Percentiles rank a stretch among this genome's conserved stretches.
Evolutionary conservation across 345 rosid species (phyloP).

Genomic region (Gossypium anomalum): DNA sequence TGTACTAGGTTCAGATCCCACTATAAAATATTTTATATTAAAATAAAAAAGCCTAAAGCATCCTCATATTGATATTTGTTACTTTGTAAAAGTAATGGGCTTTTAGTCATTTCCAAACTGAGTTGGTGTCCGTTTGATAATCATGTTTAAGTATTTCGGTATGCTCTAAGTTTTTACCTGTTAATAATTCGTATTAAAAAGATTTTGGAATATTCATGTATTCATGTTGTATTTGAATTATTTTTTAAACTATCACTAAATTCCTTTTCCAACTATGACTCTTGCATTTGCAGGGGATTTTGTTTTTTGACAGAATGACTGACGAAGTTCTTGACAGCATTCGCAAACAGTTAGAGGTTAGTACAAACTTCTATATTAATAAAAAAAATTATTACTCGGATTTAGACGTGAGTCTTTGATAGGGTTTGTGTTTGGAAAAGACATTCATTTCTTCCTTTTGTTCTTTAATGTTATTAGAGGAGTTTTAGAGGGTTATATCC

Average conservation of each 20-base stretch:
- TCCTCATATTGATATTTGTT: too few species aligned
- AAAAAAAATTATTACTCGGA: not conserved
- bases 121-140: too few species aligned
- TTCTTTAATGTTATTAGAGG: too few species aligned
- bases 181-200: not conserved
- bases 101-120: too few species aligned
- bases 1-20: too few species aligned
- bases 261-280: constrained; percentile 10
- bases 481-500: too few species aligned
- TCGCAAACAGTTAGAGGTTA: constrained; percentile 60
- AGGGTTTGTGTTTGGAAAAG: not conserved
- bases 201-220: not conserved
- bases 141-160: too few species aligned
- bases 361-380: constrained; percentile 16
- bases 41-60: too few species aligned
- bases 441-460: too few species aligned
- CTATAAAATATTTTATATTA: too few species aligned
- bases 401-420: not conserved
- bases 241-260: not conserved
- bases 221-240: not conserved
- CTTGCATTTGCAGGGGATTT: constrained; percentile 59
- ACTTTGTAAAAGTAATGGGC: too few species aligned
- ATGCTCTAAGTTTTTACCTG: too few species aligned
- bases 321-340: constrained; percentile 74
- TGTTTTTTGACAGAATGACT: constrained; percentile 87